Percentiles rank a stretch among this genome's conserved stretches.
phyloP scores from a whole-genome alignment of 1,284 basidiomycete species.

The Phellopilus nigrolimitatus region DNA sequence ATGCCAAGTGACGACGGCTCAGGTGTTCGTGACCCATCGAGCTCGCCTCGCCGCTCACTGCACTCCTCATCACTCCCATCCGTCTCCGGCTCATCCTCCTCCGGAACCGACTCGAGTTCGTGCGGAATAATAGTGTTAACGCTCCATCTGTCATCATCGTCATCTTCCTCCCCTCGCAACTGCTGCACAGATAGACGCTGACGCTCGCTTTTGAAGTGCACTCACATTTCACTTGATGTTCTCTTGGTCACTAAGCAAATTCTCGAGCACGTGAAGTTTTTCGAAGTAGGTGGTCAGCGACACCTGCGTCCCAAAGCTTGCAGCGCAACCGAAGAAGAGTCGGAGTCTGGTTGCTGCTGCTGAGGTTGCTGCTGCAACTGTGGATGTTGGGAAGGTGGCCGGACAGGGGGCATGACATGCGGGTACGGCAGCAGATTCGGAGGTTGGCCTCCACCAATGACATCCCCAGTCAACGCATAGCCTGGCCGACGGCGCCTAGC shows the following conservation, averaged over 20 bases:
- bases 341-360: conserved; percentile 7
- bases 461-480: conserved; percentile 90
- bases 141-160: conserved; percentile 59
- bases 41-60: conserved; percentile 47
- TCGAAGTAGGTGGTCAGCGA: conserved; percentile 79
- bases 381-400: conserved; percentile 39
- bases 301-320: conserved; percentile 78
- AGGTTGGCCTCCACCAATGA: conserved; percentile 78
- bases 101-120: conserved; percentile 68
- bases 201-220: conserved; percentile 48
- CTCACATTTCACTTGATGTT: conserved; percentile 78
- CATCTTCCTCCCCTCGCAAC: conserved; percentile 30
- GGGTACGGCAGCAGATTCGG: conserved; percentile 57
- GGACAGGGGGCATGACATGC: conserved; percentile 58
- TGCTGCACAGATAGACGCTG: conserved; percentile 27
- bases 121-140: conserved; percentile 60
- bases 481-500: conserved; percentile 72
- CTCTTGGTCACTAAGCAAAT: conserved; percentile 84
- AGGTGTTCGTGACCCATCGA: conserved; percentile 67
- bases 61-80: conserved; percentile 41
- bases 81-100: conserved; percentile 65
- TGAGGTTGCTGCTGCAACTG: conserved; percentile 24
- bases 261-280: conserved; percentile 81
- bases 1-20: conserved; percentile 71
- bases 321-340: conserved; percentile 37